Evolutionary conservation across 495 filamentous ascomycete species (phyloP), one percentile per base, ranked within the genome.

Genomic region (Trichodelitschia bisporula): DNA sequence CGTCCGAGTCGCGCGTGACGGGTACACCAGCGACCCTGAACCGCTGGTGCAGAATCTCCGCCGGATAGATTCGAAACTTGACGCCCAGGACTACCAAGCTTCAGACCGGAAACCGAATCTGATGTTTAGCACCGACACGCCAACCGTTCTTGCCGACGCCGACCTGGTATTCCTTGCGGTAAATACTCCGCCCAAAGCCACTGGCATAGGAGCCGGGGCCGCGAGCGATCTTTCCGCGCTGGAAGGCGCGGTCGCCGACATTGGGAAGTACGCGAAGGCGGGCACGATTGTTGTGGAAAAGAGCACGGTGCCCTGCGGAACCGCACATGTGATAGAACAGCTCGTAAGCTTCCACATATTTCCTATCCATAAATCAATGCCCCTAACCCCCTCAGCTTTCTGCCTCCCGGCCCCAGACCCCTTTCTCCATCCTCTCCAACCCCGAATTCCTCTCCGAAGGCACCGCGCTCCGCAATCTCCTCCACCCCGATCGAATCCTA

Each of bases 401-500:
- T 36, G 27, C 16, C 62, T 61, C 2, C 72, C 73, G 0, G 61
- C 59, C 2, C 52, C 66, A 9, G 53, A 48, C n/a, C n/a, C n/a
- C n/a, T 4, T 80, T 84, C 36, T 70, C 83, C 36, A 61, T 89
- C 16, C 60, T 89, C 4, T 80, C 75, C 8, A 89, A 83, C 44
- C 78, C 78, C 2, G 78, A 89, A 40, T 89, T 84, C 37, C 55
- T 84, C 0, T 69, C 78, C 9, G 76, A 79, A 36, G 78, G 78
- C n/a, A 77, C 72, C 1, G 78, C 78, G 1, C 58, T 89, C 33
- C 42, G 59, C 6, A 66, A 84, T 42, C 51, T 84, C 13, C 58
- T 74, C 31, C 39, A 53, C 12, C 78, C 78, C 2, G 74, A 79
- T 34, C 66, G 78, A 4, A 64, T 89, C 10, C 55, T 89, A 14